Percentiles rank a stretch among this genome's conserved stretches.
phyloP scores from a whole-genome alignment of 805 yeast species.

The Yueomyces sinensis region DNA sequence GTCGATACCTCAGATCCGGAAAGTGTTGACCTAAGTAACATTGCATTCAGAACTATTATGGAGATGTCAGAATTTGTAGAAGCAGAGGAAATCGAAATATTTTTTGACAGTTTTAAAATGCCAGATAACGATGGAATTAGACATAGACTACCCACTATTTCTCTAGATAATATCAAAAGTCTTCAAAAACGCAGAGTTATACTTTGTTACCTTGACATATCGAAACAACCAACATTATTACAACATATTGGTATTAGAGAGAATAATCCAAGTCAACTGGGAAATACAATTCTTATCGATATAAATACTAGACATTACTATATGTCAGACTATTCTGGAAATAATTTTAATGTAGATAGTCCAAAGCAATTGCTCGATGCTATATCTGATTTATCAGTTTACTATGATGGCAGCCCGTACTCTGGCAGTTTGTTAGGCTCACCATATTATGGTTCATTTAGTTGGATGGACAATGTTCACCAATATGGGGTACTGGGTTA shows the following conservation, averaged over 20 bases:
- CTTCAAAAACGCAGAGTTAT: slow-evolving; percentile 1
- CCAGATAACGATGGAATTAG: neutral
- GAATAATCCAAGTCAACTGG: slow-evolving; percentile 24
- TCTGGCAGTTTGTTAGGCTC: neutral
- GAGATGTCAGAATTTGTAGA: neutral
- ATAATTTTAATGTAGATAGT: slow-evolving; percentile 24
- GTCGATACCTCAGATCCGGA: neutral
- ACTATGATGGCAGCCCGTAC: slow-evolving; percentile 17
- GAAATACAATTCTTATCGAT: slow-evolving; percentile 45
- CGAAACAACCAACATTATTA: slow-evolving; percentile 23
- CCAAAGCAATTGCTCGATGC: slow-evolving; percentile 25
- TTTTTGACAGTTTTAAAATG: slow-evolving; percentile 13
- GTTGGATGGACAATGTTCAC: neutral
- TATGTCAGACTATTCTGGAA: slow-evolving; percentile 26
- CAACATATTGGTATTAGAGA: slow-evolving; percentile 10
- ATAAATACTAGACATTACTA: slow-evolving; percentile 24
- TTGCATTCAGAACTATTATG: neutral
- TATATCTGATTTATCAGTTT: slow-evolving; percentile 2
- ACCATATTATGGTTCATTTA: slow-evolving; percentile 26
- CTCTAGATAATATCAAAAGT: slow-evolving; percentile 14
- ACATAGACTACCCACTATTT: neutral
- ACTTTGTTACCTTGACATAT: slow-evolving; percentile 33
- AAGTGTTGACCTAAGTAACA: neutral
- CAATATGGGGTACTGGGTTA: neutral
- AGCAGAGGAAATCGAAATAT: neutral